Conservation (phyloP, 192 early-diverging fungal species). For the Entophlyctis helioformis region DNA sequence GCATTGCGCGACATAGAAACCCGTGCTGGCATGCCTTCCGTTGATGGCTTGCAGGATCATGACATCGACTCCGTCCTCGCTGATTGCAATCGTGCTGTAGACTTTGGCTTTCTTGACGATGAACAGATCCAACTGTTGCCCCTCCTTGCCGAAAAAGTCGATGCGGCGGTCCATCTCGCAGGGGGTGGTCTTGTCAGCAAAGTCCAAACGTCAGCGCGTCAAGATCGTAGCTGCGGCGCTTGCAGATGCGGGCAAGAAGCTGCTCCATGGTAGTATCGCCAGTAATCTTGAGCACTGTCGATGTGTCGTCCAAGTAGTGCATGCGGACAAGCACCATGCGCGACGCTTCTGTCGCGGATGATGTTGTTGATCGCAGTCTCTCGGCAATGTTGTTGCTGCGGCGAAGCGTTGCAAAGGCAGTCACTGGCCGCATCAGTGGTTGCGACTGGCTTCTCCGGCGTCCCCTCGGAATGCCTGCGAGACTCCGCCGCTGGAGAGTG, state of each 20-base stretch:
- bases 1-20: too few relatives aligned
- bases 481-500: too few relatives aligned
- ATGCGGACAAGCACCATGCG: constrained; percentile 14
- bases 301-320: constrained; percentile 15
- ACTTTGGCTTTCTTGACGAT: constrained; percentile 34
- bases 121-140: constrained; percentile 18
- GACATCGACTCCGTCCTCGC: constrained; percentile 33
- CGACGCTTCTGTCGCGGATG: constrained; percentile 4
- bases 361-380: too few relatives aligned
- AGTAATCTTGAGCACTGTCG: constrained; percentile 17
- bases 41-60: constrained; percentile 28
- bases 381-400: too few relatives aligned
- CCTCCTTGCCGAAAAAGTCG: constrained; percentile 14
- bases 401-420: not conserved
- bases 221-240: constrained; percentile 22
- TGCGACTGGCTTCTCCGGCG: not conserved
- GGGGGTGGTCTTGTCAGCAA: constrained; percentile 7
- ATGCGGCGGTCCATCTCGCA: constrained; percentile 36
- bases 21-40: constrained; percentile 9
- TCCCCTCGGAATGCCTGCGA: too few relatives aligned
- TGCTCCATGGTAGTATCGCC: constrained; percentile 26
- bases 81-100: constrained; percentile 33
- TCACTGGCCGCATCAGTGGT: not conserved
- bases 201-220: constrained; percentile 24
- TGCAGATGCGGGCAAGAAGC: constrained; percentile 25